phyloP scores from a whole-genome alignment of 2,329 filamentous ascomycete genomes.

The Nothophoma quercina region DNA sequence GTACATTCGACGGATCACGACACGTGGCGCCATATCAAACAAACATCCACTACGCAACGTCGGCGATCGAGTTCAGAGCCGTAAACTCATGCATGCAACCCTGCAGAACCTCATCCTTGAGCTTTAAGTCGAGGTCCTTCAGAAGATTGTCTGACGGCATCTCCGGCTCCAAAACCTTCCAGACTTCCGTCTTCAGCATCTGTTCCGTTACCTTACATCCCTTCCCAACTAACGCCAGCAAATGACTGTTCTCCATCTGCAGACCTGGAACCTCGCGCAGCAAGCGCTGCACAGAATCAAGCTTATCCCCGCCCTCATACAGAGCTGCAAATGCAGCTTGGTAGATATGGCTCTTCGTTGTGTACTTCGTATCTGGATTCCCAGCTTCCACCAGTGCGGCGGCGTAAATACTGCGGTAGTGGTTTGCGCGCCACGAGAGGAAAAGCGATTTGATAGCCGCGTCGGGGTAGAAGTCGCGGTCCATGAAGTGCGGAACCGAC shows the following conservation, averaged over 20 bases:
- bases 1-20: too few species aligned
- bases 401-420: slow-evolving; percentile 20
- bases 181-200: not conserved
- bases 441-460: not conserved
- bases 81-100: not conserved
- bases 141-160: not conserved
- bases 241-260: not conserved
- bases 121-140: not conserved
- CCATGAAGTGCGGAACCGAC: slow-evolving; percentile 18
- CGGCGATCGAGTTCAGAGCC: not conserved
- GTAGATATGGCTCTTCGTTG: slow-evolving; percentile 16
- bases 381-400: slow-evolving; percentile 16
- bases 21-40: too few species aligned
- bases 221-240: slow-evolving; percentile 1
- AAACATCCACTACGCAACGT: not conserved
- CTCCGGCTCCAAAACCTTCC: slow-evolving; percentile 2
- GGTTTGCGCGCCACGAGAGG: not conserved
- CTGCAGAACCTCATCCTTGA: not conserved
- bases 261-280: not conserved
- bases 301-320: not conserved
- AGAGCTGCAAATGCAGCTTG: slow-evolving; percentile 7
- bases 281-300: not conserved
- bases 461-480: slow-evolving; percentile 3
- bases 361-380: slow-evolving; percentile 13
- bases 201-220: not conserved